A percentile compares a stretch with the other conserved stretches of the same genome.
Conservation (phyloP, 352 stramenopile genomes). For the Globisporangium polare region DNA sequence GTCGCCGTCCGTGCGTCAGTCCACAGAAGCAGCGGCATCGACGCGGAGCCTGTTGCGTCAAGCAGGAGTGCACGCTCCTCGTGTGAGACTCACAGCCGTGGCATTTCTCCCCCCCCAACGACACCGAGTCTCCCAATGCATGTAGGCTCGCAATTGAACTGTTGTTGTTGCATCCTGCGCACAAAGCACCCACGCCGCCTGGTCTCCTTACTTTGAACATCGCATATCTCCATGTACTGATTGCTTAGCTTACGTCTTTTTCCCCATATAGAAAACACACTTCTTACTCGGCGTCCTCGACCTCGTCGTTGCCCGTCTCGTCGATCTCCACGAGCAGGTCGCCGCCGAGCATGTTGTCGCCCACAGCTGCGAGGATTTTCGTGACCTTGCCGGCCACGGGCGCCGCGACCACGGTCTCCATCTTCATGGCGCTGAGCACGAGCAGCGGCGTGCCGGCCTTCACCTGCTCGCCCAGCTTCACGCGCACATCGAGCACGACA, state of each 20-base stretch:
- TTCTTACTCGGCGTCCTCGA: slow-evolving; percentile 18
- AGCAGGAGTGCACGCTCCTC: no score
- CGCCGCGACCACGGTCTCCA: slow-evolving; percentile 95
- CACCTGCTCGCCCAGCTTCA: slow-evolving; percentile 91
- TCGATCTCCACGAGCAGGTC: slow-evolving; percentile 96
- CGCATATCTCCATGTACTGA: no score
- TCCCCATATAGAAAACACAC: slow-evolving; percentile 1
- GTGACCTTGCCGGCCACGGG: slow-evolving; percentile 90
- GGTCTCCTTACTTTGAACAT: no score
- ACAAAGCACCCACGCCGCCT: no score
- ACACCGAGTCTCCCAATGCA: no score
- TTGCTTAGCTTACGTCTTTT: not conserved
- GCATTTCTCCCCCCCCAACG: no score
- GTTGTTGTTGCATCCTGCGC: no score
- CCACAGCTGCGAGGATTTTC: slow-evolving; percentile 87
- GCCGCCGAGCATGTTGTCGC: slow-evolving; percentile 93
- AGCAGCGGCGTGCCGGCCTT: slow-evolving; percentile 92
- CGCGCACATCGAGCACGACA: slow-evolving; percentile 94
- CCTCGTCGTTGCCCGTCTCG: slow-evolving; percentile 59
- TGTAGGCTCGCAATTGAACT: no score
- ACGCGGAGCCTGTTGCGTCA: no score
- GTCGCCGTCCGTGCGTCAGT: no score
- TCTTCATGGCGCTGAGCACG: slow-evolving; percentile 98
- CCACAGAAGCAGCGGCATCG: no score
- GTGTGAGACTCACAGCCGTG: no score